These are phyloP conservation scores for Bacidia rubella DNA, from an alignment of 495 filamentous ascomycete species.

Conservation along the genomic window DNA sequence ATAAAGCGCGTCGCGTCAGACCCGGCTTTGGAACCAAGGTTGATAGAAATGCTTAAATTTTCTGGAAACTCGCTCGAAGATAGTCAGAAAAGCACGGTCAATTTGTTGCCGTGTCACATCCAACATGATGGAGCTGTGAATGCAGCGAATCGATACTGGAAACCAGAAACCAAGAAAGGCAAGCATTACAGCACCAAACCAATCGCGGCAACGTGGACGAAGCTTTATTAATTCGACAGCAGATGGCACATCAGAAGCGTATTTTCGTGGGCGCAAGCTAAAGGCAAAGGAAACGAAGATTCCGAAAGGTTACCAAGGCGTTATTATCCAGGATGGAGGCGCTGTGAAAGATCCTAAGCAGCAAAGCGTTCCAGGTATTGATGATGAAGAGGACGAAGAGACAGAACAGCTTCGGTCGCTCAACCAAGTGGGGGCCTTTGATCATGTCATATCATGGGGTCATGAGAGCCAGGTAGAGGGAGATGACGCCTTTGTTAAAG, in stretches of 20 bases:
- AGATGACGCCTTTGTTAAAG: constrained; percentile 56
- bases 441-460: constrained; percentile 69
- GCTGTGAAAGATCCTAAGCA: constrained; percentile 23
- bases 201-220: no score
- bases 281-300: constrained; percentile 51
- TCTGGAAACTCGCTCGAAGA: background rate
- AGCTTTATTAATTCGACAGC: background rate
- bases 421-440: constrained; percentile 55
- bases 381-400: constrained; percentile 35
- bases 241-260: constrained; percentile 43
- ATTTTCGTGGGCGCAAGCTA: constrained; percentile 77
- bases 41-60: constrained; percentile 11
- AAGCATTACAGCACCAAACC: background rate
- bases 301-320: constrained; percentile 64
- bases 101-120: constrained; percentile 76
- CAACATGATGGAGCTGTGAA: constrained; percentile 63
- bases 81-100: constrained; percentile 41
- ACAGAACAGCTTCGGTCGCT: constrained; percentile 43
- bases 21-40: no score
- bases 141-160: constrained; percentile 59
- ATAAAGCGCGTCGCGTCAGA: background rate
- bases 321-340: constrained; percentile 29
- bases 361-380: constrained; percentile 13
- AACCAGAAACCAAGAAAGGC: constrained; percentile 36
- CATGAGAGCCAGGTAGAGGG: constrained; percentile 59